These are phyloP conservation scores for Colletotrichum aenigma DNA, from an alignment of 2,329 filamentous ascomycete species.

Conservation along the genomic window DNA sequence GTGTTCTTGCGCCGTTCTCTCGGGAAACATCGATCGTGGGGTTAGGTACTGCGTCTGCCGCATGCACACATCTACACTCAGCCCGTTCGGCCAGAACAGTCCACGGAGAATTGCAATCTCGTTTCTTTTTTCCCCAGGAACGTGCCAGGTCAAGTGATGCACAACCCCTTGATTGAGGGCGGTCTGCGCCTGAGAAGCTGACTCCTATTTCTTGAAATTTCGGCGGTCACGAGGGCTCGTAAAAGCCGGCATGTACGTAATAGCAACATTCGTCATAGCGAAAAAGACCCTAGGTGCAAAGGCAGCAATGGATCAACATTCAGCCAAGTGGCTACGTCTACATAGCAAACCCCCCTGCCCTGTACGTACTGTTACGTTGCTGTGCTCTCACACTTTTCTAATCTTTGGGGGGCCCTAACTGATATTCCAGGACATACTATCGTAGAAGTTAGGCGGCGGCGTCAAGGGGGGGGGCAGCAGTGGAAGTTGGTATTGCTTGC, in stretches of 20 bases:
- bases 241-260: slow-evolving; percentile 3
- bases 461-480: not conserved
- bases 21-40: not conserved
- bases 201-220: not conserved
- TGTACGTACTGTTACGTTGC: not conserved
- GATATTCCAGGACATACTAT: not conserved
- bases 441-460: not conserved
- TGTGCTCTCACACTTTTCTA: not conserved
- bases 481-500: not conserved
- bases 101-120: not conserved
- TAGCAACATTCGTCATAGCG: not conserved
- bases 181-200: not conserved
- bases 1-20: not conserved
- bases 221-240: slow-evolving; percentile 1
- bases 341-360: not conserved
- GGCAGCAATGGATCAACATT: not conserved
- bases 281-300: not conserved
- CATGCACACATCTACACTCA: not conserved
- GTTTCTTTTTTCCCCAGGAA: not conserved
- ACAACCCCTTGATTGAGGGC: not conserved
- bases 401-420: not conserved
- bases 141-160: not conserved
- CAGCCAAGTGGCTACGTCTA: not conserved
- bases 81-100: not conserved
- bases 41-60: not conserved